Conservation (phyloP, 352 stramenopile species). For the Globisporangium sylvaticum region DNA sequence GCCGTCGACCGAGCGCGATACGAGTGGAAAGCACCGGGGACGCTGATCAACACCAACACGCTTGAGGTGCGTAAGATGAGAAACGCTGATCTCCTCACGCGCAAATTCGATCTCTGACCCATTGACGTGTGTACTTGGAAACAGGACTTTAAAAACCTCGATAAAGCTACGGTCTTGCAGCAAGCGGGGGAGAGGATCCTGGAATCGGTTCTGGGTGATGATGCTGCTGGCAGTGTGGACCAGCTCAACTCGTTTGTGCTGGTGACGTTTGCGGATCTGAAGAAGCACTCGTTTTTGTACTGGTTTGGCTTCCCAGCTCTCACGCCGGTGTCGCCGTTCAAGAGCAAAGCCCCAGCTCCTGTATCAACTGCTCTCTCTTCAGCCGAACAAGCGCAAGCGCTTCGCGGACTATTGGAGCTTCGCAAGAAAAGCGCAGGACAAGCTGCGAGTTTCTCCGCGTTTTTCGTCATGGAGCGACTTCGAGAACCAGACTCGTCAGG, state of each 20-base stretch:
- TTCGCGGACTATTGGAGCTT: conserved; percentile 45
- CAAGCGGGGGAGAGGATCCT: conserved; percentile 36
- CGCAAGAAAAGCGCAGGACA: conserved; percentile 20
- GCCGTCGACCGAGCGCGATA: conserved; percentile 55
- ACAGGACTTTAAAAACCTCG: conserved; percentile 80
- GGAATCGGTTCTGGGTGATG: conserved; percentile 22
- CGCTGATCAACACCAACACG: conserved; percentile 85
- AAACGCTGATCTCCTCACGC: background rate
- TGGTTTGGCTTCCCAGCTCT: conserved; percentile 92
- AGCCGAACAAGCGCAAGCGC: conserved; percentile 31
- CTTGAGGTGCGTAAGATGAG: conserved; percentile 49
- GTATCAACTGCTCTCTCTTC: conserved; percentile 33
- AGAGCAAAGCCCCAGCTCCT: conserved; percentile 21
- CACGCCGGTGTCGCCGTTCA: conserved; percentile 32
- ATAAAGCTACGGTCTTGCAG: conserved; percentile 75
- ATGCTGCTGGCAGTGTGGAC: conserved; percentile 25
- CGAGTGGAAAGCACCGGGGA: conserved; percentile 69
- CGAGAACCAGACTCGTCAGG: conserved; percentile 3
- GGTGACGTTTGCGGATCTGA: conserved; percentile 91
- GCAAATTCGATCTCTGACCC: background rate
- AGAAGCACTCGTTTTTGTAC: conserved; percentile 92
- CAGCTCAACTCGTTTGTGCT: conserved; percentile 84
- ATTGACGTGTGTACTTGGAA: background rate
- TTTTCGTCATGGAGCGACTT: conserved; percentile 68
- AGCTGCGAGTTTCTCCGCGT: conserved; percentile 38